Base-by-base conservation (phyloP, 2,329 filamentous ascomycete species). In the Microsporum audouinii region DNA sequence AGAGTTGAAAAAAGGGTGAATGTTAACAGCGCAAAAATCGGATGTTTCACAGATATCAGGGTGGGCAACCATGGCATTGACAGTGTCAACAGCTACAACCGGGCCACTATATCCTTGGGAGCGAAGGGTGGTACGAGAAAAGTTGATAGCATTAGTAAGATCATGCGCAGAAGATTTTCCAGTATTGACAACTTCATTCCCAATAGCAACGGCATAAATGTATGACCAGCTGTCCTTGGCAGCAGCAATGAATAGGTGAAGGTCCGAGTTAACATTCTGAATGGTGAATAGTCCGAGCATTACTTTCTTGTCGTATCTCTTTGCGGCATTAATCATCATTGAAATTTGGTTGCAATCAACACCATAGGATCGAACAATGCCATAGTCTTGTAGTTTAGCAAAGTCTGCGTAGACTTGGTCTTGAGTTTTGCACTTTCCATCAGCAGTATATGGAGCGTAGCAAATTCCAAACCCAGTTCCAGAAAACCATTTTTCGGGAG, bases 71-170 rank as follows among this genome's bases (percentile, higher is more conserved):
- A 85, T 80, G 3, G 86, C 84, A 27, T 82, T 80, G 68, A 89
- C 88, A 0, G 88, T 92, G 71, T 96, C 91, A 55, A 92, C 88
- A 0, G 87, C 85, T 41, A 91, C 88, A 34, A 95, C 84, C 1
- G 84, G 83, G 1, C 90, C 90, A 1, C 75, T 72, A 74, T 87
- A 95, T 0, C 88, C 89, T 29, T 81, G 80, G 0, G 69, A 71
- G 33, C 81, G 79, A 41, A 95, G 81, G 1, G 78, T 77, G 12
- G 67, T 65, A 23, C 87, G 83, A 14, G 84, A 86, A 49, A 76
- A 72, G 1, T 74, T 73, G 6, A 92, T 82, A 2, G 71, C 67
- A 5, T 49, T 38, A 0, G 82, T 77, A 27, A 43, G 36, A 58
- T 80, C 73, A 1, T 67, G 66, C 0, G 82, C 78, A 3, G 78